Evolutionary conservation across 768 basidiomycete genomes (phyloP).

Genomic region (Mycena capillaripes): DNA sequence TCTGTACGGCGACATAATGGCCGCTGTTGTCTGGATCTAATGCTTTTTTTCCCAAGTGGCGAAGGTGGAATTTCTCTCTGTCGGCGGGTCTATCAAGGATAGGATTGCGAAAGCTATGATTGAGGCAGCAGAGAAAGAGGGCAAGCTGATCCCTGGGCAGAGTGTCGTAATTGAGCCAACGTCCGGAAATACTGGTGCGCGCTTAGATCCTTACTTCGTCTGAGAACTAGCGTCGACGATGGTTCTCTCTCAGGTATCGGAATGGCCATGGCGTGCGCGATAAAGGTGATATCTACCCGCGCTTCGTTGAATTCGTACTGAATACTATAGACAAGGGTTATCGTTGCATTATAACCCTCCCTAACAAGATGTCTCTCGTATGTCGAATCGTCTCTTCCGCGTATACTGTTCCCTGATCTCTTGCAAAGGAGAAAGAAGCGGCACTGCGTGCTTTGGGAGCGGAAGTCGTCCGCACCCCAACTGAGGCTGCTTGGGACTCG

Average conservation of each 20-base stretch:
- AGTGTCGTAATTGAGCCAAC: constrained; percentile 97
- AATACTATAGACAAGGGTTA: constrained; percentile 93
- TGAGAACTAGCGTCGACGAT: neutral
- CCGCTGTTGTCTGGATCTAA: neutral
- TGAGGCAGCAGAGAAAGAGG: constrained; percentile 91
- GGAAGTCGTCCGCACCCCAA: constrained; percentile 94
- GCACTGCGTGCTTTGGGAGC: constrained; percentile 93
- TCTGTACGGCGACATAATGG: constrained; percentile 68
- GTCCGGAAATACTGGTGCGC: constrained; percentile 92
- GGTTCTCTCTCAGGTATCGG: constrained; percentile 81
- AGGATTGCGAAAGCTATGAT: constrained; percentile 98
- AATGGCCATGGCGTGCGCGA: constrained; percentile 91
- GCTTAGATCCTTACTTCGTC: constrained; percentile 10
- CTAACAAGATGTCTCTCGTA: constrained; percentile 94
- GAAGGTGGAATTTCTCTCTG: constrained; percentile 91
- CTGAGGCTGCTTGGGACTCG: constrained; percentile 89
- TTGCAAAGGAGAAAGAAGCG: constrained; percentile 88
- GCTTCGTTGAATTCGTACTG: constrained; percentile 59
- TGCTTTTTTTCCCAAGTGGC: constrained; percentile 66
- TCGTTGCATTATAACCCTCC: constrained; percentile 90
- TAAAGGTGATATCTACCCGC: constrained; percentile 75
- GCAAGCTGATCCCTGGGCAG: constrained; percentile 86
- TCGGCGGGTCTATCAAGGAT: constrained; percentile 96
- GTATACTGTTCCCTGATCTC: neutral
- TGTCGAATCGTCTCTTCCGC: constrained; percentile 36